These are phyloP conservation scores for Marvania coccoides DNA, from an alignment of 139 green algal genomes.

Conservation along the genomic window DNA sequence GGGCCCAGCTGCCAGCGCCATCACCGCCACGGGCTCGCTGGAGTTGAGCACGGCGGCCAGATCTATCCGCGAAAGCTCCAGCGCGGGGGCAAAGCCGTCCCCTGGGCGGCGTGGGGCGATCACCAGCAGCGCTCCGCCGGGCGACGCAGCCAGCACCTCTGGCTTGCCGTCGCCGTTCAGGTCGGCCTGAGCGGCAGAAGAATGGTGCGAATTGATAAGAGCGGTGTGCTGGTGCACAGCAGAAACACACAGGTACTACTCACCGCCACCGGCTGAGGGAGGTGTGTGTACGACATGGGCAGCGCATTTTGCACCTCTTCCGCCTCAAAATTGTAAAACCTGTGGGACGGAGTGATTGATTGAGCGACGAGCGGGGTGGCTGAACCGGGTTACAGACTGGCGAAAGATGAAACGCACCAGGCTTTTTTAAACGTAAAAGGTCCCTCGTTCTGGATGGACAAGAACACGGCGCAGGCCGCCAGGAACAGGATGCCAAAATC, in stretches of 20 bases:
- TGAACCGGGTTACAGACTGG: too few species aligned
- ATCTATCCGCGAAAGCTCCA: constrained; percentile 41
- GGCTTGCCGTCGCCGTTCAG: constrained; percentile 91
- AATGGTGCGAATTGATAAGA: not conserved
- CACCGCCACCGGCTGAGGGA: not conserved
- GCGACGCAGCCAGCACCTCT: constrained; percentile 77
- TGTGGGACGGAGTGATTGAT: not conserved
- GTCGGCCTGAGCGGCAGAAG: constrained; percentile 51
- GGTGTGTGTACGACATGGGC: not conserved
- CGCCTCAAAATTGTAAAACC: constrained; percentile 36
- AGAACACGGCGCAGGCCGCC: constrained; percentile 60
- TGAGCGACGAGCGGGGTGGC: too few species aligned
- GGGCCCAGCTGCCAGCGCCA: constrained; percentile 71
- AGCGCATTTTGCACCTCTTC: not conserved
- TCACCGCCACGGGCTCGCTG: constrained; percentile 12
- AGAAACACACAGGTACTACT: not conserved
- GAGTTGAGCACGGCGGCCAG: not conserved
- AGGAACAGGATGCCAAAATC: constrained; percentile 77
- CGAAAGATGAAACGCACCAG: too few species aligned
- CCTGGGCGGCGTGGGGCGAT: constrained; percentile 46
- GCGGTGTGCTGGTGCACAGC: not conserved
- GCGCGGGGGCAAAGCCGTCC: constrained; percentile 68
- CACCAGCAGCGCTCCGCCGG: constrained; percentile 60
- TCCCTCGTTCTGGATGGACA: constrained; percentile 73
- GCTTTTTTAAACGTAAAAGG: constrained; percentile 74